Base-by-base conservation (phyloP, 306 rosid genomes). In the Luffa acutangula region DNA sequence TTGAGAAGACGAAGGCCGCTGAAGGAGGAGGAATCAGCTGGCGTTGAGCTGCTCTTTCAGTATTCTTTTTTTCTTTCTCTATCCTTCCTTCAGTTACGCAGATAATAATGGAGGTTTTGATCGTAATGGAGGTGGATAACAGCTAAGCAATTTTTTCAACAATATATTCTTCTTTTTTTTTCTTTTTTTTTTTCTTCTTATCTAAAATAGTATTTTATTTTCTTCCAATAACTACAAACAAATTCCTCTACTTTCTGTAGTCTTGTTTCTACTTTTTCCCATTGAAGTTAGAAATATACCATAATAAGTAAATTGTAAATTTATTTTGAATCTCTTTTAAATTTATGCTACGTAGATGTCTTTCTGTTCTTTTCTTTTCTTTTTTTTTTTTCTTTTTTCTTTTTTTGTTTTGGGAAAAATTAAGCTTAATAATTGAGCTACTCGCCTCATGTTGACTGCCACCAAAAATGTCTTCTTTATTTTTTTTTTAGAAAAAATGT, bases 51-150 rank as follows among this genome's bases (percentile, higher is more conserved):
- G 21, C 20, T 66, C 11, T 15, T 4, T 5, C 18, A 41, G 34
- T 69, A n/a, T 59, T 59, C 14, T 4, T 20, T 21, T 63, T 5
- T 14, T 5, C 0, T 20, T 5, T 20, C 1, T 4, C 2, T 20
- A 8, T 48, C 77, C n/a, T 31, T 13, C 78, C 78, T 52, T 52
- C 31, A 52, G 78, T 74, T 74, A 51, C 78, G 78, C 78, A 74
- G 46, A 74, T 74, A 74, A 74, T 74, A 51, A 74, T 74, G 78
- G 78, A 74, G 78, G 63, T 34, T 74, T 74, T 51, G 15, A 74
- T 73, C 48, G 33, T 74, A 74, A 74, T 51, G 78, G 31, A 6
- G 62, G 78, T 74, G 78, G 78, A 74, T 74, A 74, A 74, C 78
- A 74, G 78, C 78, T 46, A 71, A 71, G 57, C 75, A 69, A 10